Base-by-base conservation (phyloP, 73 alveolate species). In the Durusdinium trenchii region DNA sequence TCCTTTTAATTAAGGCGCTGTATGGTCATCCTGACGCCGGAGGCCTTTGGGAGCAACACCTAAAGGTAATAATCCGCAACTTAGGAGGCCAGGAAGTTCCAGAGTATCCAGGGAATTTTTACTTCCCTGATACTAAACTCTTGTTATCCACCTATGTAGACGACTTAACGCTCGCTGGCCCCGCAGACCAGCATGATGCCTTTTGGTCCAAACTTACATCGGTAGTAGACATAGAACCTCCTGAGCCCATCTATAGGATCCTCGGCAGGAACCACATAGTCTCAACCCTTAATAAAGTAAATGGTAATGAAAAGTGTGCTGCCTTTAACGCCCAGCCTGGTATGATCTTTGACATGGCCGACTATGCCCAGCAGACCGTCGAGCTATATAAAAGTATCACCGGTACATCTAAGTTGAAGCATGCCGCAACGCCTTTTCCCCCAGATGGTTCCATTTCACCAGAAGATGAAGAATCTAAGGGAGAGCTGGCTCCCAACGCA, bases 401-500 rank as follows among this genome's bases (percentile, higher is more conserved):
- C 1, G 71, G 92, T 32, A 48, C 54, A 45, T 46, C 18, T 1
- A 82, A 50, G 71, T 32, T 82, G 43, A 48, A n/a, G 52, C 76
- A 48, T 30, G 94, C 94, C 36, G 54, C 48, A 6, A 86, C 95
- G 7, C 81, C 82, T 36, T 86, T 86, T 61, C 2, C 32, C 23
- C 95, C 95, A 18, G 95, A 86, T 2, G 82, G 95, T 1, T 16
- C 50, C 46, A 38, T 40, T n/a, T 6, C 61, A 7, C 43, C 81
- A 7, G 45, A 3, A 1, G 82, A 86, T 40, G 61, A 57, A 2
- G 46, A 40, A 10, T 42, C 40, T 12, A 7, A 38, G 60, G 95
- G 95, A 3, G 95, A 57, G 81, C 82, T 86, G 10, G 94, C 78
- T n/a, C 76, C 94, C 18, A 83, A 83, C 50, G 94, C 94, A 5